Evolutionary conservation across 331 rosid genomes (phyloP).

Genomic region (Rosa hybrid): DNA sequence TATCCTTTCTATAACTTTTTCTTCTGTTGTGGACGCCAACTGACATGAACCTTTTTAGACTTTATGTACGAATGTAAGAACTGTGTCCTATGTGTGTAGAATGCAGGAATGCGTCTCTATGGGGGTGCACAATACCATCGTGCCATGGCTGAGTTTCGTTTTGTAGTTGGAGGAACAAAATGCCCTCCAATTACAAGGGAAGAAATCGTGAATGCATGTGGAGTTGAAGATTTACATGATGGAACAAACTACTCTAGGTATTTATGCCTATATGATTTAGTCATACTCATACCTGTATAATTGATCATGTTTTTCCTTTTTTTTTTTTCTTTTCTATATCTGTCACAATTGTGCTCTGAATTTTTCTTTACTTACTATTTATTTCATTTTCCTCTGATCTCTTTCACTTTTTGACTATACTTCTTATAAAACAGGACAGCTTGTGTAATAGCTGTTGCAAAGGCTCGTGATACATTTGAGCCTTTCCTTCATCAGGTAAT

Average conservation of each 20-base stretch:
- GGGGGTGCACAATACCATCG: constrained; percentile 99
- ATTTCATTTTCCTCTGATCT: not conserved
- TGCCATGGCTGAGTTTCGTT: constrained; percentile 99
- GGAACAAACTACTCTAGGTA: constrained; percentile 98
- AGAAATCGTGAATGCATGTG: constrained; percentile 97
- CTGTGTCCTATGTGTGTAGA: constrained; percentile 38
- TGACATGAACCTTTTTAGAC: not conserved
- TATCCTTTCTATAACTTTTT: not conserved
- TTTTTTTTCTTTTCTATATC: not conserved
- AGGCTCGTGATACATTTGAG: constrained; percentile 95
- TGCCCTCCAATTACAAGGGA: constrained; percentile 97
- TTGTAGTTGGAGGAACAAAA: constrained; percentile 95
- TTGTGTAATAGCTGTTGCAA: constrained; percentile 96
- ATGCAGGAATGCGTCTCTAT: constrained; percentile 97
- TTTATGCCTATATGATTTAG: constrained; percentile 13
- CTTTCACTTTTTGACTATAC: not conserved
- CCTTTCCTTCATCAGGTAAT: constrained; percentile 94
- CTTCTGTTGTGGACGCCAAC: not conserved
- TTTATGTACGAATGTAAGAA: not conserved
- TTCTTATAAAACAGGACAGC: constrained; percentile 72
- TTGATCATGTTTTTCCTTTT: not conserved
- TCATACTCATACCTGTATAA: constrained; percentile 4
- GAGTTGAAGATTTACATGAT: constrained; percentile 97
- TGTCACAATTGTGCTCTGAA: not conserved
- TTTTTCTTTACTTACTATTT: not conserved